Percentiles rank a stretch among this genome's conserved stretches.
Conservation (phyloP, 768 basidiomycete genomes). For the Amanita fuliginea region DNA sequence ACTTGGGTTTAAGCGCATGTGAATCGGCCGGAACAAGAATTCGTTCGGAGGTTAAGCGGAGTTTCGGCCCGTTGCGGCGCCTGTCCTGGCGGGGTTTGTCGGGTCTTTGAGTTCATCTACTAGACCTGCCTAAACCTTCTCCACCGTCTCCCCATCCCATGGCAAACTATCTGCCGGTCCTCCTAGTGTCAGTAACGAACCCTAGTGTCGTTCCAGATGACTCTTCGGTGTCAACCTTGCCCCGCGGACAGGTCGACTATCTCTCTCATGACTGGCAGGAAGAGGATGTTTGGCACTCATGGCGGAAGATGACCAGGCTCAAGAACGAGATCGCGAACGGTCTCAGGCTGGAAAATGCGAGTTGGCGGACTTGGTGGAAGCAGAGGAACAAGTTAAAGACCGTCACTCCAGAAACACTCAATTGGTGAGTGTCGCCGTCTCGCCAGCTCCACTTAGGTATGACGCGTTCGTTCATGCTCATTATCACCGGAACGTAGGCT, state of each 20-base stretch:
- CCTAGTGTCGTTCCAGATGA: conserved; percentile 49
- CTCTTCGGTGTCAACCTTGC: conserved; percentile 69
- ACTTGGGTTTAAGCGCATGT: background rate
- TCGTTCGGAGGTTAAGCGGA: conserved; percentile 2
- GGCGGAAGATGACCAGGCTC: conserved; percentile 96
- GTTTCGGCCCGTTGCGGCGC: conserved; percentile 2
- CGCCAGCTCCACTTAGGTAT: conserved; percentile 4
- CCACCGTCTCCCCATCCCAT: conserved; percentile 19
- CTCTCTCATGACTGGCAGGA: conserved; percentile 96
- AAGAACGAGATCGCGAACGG: conserved; percentile 98
- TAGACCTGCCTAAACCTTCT: background rate
- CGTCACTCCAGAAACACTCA: conserved; percentile 91
- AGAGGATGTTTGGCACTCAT: conserved; percentile 97
- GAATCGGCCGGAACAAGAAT: conserved; percentile 5
- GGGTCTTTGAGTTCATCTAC: background rate
- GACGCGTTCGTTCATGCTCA: conserved; percentile 7
- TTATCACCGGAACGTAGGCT: conserved; percentile 47
- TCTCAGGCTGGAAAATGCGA: conserved; percentile 90
- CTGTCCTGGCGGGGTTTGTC: conserved; percentile 4
- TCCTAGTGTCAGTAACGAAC: conserved; percentile 54
- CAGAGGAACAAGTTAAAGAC: conserved; percentile 95
- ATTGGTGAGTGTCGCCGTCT: conserved; percentile 57
- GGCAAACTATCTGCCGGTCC: conserved; percentile 62
- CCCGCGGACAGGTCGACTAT: conserved; percentile 95
- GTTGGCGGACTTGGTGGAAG: conserved; percentile 99